phyloP scores from a whole-genome alignment of 2,329 filamentous ascomycete genomes.

The Hypoxylon sp. region DNA sequence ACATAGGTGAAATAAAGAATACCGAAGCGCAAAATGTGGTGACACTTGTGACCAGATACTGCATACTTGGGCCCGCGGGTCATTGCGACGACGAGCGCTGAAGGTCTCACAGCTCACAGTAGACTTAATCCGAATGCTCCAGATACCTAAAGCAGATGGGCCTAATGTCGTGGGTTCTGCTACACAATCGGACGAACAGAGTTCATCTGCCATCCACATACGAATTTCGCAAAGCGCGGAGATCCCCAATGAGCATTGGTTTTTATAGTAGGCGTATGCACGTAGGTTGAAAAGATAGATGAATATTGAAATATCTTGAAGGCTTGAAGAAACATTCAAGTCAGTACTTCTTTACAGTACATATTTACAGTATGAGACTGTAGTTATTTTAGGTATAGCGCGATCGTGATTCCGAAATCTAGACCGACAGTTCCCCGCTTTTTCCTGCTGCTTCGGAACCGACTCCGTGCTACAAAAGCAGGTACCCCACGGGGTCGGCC shows the following conservation, averaged over 20 bases:
- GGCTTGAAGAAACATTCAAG: background rate
- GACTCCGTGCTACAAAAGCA: background rate
- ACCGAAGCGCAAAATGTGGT: background rate
- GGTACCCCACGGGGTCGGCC: background rate
- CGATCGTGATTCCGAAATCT: background rate
- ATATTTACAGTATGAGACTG: background rate
- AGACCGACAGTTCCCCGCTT: background rate
- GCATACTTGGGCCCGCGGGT: background rate
- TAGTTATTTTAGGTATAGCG: background rate
- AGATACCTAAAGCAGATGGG: background rate
- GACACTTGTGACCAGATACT: background rate
- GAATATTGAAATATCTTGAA: background rate
- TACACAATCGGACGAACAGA: background rate
- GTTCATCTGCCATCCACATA: background rate
- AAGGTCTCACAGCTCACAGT: slow-evolving; percentile 12
- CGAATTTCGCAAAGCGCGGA: background rate
- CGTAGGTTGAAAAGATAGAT: background rate
- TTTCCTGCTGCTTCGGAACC: background rate
- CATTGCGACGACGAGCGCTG: background rate
- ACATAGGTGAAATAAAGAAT: slow-evolving; percentile 4
- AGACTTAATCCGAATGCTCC: slow-evolving; percentile 4
- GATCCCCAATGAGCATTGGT: slow-evolving; percentile 3
- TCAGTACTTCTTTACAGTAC: background rate
- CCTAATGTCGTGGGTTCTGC: background rate
- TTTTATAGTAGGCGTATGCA: background rate